These are phyloP conservation scores for Pestalotiopsis sp. DNA, from an alignment of 2,329 filamentous ascomycete species.

Conservation along the genomic window DNA sequence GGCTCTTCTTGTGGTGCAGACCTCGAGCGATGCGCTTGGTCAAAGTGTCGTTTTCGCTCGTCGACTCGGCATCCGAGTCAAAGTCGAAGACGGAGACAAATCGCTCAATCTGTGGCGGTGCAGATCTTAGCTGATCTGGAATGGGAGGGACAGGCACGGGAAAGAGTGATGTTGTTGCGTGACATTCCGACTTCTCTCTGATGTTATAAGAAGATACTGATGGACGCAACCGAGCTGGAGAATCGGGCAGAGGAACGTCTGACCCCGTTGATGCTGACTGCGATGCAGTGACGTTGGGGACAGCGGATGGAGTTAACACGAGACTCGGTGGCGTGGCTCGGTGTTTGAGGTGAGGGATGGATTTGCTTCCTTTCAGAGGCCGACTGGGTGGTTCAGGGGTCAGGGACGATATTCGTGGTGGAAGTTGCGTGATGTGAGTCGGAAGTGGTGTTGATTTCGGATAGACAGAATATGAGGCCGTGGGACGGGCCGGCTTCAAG, in stretches of 20 bases:
- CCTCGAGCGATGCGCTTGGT: constrained; percentile 46
- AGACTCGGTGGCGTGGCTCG: constrained; percentile 6
- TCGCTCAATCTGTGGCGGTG: constrained; percentile 23
- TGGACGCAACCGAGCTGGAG: constrained; percentile 23
- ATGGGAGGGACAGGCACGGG: constrained; percentile 13
- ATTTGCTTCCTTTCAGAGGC: constrained; percentile 26
- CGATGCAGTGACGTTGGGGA: constrained; percentile 11
- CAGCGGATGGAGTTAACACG: background rate
- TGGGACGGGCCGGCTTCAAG: constrained; percentile 17
- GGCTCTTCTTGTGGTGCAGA: constrained; percentile 38
- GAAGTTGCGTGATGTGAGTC: constrained; percentile 28
- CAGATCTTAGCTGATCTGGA: background rate
- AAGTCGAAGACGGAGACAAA: constrained; percentile 51
- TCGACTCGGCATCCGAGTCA: constrained; percentile 47
- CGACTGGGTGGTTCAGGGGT: constrained; percentile 19
- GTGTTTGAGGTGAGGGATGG: constrained; percentile 22
- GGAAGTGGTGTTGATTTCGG: constrained; percentile 35
- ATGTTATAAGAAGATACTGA: constrained; percentile 27
- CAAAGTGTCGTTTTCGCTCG: constrained; percentile 31
- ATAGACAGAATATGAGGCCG: constrained; percentile 43
- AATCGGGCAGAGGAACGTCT: constrained; percentile 26
- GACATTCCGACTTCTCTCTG: constrained; percentile 10
- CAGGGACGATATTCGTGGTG: constrained; percentile 36
- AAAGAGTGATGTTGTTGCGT: constrained; percentile 22
- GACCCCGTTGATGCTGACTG: constrained; percentile 20